These are phyloP conservation scores for Kwoniella sp. DNA, from an alignment of 768 basidiomycete genomes.

Conservation along the genomic window DNA sequence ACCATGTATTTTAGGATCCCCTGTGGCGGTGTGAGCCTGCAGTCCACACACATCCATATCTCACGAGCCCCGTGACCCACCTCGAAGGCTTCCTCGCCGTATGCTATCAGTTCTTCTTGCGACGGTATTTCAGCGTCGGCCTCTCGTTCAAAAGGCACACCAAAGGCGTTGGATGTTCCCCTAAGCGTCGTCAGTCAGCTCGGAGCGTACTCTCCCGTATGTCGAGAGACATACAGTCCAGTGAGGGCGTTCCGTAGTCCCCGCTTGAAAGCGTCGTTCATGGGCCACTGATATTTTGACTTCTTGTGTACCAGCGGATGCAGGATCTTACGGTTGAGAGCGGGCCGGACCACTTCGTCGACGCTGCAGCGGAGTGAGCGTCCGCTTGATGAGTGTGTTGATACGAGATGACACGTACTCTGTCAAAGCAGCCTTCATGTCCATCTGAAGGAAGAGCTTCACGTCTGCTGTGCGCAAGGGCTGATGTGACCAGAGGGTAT, in stretches of 20 bases:
- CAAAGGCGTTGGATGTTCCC: conserved; percentile 43
- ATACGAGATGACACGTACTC: conserved; percentile 18
- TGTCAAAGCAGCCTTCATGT: conserved; percentile 13
- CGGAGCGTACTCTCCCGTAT: background rate
- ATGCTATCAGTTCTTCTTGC: conserved; percentile 30
- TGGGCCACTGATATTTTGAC: conserved; percentile 23
- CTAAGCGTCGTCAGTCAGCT: conserved; percentile 11
- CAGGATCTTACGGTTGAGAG: conserved; percentile 33
- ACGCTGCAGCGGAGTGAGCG: conserved; percentile 5
- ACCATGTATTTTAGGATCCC: conserved; percentile 98
- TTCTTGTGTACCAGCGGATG: conserved; percentile 18
- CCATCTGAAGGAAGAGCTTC: conserved; percentile 27
- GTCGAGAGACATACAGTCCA: conserved; percentile 31
- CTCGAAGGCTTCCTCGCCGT: conserved; percentile 46
- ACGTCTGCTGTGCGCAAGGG: conserved; percentile 23
- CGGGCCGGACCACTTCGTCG: conserved; percentile 23
- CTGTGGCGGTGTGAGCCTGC: conserved; percentile 51
- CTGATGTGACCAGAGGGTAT: conserved; percentile 41
- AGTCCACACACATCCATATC: background rate
- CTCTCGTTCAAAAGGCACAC: conserved; percentile 33
- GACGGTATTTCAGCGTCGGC: conserved; percentile 15
- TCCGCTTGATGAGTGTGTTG: background rate
- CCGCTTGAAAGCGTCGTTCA: conserved; percentile 38
- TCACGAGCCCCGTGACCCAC: conserved; percentile 16
- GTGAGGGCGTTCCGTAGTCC: conserved; percentile 46